Percentiles rank a stretch among this genome's conserved stretches.
phyloP scores from a whole-genome alignment of 1,284 basidiomycete genomes.

The Pyrrhoderma lamaoense region DNA sequence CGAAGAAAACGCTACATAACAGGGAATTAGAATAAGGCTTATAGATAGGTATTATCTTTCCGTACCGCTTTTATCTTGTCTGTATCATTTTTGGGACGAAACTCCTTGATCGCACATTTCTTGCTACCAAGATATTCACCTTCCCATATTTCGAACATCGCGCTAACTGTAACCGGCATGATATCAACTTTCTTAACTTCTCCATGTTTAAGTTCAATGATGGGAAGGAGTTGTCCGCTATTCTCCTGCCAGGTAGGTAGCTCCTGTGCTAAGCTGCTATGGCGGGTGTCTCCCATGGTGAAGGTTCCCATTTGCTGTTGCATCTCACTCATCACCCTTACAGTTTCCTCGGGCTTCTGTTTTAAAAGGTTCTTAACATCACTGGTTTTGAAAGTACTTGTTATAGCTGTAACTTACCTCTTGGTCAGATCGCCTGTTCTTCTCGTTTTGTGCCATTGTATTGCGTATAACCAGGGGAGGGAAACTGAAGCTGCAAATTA shows the following conservation, averaged over 20 bases:
- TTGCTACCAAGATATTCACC: constrained; percentile 44
- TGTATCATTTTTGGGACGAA: constrained; percentile 41
- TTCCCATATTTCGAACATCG: constrained; percentile 46
- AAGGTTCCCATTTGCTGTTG: too few species aligned
- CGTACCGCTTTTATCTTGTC: constrained; percentile 36
- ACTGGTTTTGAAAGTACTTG: too few species aligned
- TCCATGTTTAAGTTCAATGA: constrained; percentile 40
- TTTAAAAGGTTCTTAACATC: too few species aligned
- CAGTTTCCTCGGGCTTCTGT: too few species aligned
- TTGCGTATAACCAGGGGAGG: constrained; percentile 38
- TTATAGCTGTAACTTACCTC: too few species aligned
- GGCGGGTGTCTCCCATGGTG: constrained; percentile 29
- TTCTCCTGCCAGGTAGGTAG: constrained; percentile 40
- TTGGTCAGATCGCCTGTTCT: constrained; percentile 30
- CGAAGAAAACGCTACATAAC: constrained; percentile 38
- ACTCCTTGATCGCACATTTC: constrained; percentile 48
- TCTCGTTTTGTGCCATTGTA: constrained; percentile 42
- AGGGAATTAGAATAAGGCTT: neutral
- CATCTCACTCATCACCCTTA: too few species aligned
- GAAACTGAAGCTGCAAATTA: too few species aligned
- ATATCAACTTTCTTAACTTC: constrained; percentile 44
- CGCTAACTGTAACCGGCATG: constrained; percentile 42
- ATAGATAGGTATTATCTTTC: neutral
- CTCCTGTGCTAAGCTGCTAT: constrained; percentile 38
- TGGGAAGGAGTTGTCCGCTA: constrained; percentile 38